These are phyloP conservation scores for Tricholoma sp. DNA, from an alignment of 768 basidiomycete genomes.

Conservation along the genomic window DNA sequence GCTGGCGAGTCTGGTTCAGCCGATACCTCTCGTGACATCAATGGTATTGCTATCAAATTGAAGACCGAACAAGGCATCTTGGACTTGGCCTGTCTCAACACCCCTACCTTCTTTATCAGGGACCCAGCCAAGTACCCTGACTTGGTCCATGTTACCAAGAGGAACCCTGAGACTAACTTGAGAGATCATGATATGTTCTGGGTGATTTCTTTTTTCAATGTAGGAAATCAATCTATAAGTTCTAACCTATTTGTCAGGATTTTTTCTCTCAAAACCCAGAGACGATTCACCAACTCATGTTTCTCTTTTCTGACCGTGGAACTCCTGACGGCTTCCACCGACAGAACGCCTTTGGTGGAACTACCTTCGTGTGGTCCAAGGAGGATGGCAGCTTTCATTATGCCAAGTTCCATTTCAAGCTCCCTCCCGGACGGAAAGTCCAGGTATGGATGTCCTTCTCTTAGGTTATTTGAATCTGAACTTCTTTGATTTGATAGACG, in stretches of 20 bases:
- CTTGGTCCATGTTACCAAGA: slow-evolving; percentile 92
- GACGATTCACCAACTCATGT: slow-evolving; percentile 85
- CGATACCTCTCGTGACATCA: slow-evolving; percentile 87
- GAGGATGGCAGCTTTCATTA: slow-evolving; percentile 81
- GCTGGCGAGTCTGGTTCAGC: slow-evolving; percentile 85
- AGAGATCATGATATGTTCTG: slow-evolving; percentile 86
- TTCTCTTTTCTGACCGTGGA: slow-evolving; percentile 91
- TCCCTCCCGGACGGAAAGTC: slow-evolving; percentile 73
- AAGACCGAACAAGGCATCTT: slow-evolving; percentile 91
- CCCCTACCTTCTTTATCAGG: slow-evolving; percentile 87
- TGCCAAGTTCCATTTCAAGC: slow-evolving; percentile 65
- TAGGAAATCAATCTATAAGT: slow-evolving; percentile 10
- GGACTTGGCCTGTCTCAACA: slow-evolving; percentile 93
- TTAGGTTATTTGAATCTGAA: too few relatives aligned
- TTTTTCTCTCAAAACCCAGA: slow-evolving; percentile 86
- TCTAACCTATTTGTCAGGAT: slow-evolving; percentile 46
- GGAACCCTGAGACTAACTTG: slow-evolving; percentile 87
- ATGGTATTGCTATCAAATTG: slow-evolving; percentile 89
- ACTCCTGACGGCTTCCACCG: slow-evolving; percentile 85
- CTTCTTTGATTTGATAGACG: slow-evolving; percentile 44
- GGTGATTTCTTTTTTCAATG: slow-evolving; percentile 33
- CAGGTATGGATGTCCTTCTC: slow-evolving; percentile 43
- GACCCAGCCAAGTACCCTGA: slow-evolving; percentile 89
- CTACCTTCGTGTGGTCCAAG: slow-evolving; percentile 88
- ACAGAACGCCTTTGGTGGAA: slow-evolving; percentile 90